Evolutionary conservation across 2,329 filamentous ascomycete species (phyloP).

Genomic region (Nemania sp.): DNA sequence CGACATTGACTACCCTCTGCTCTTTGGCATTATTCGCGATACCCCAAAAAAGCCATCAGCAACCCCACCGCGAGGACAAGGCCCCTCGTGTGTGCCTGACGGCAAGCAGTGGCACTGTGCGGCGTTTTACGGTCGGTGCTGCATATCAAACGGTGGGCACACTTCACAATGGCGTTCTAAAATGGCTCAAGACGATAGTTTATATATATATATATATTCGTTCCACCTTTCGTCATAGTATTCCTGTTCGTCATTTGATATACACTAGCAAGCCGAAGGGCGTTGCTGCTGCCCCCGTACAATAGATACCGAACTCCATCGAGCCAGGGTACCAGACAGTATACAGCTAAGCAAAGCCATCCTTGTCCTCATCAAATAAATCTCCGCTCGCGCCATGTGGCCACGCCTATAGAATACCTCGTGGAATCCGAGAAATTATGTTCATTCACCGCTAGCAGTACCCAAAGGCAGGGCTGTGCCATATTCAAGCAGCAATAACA

Average conservation of each 20-base stretch:
- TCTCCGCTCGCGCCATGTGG: slow-evolving; percentile 7
- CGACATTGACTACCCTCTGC: background rate
- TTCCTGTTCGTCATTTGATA: slow-evolving; percentile 32
- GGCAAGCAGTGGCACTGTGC: slow-evolving; percentile 6
- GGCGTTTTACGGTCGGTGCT: slow-evolving; percentile 17
- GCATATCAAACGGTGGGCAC: slow-evolving; percentile 9
- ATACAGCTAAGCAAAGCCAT: slow-evolving; percentile 13
- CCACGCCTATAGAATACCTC: slow-evolving; percentile 2
- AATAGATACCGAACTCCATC: slow-evolving; percentile 30
- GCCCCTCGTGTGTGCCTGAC: background rate
- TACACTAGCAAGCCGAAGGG: slow-evolving; percentile 28
- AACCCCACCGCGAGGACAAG: slow-evolving; percentile 11
- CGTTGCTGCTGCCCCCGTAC: slow-evolving; percentile 10
- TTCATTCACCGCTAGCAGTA: slow-evolving; percentile 5
- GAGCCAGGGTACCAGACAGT: slow-evolving; percentile 12
- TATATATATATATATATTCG: slow-evolving; percentile 29
- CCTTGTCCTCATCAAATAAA: slow-evolving; percentile 19
- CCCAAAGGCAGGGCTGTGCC: slow-evolving; percentile 14
- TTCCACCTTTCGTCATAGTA: slow-evolving; percentile 22
- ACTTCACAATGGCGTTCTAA: slow-evolving; percentile 18
- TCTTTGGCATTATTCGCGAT: slow-evolving; percentile 18
- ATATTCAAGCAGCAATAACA: slow-evolving; percentile 21
- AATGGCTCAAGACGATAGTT: slow-evolving; percentile 18
- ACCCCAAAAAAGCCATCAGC: slow-evolving; percentile 18
- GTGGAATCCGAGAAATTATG: slow-evolving; percentile 9